Base-by-base conservation (phyloP, 768 basidiomycete genomes). In the Tulasnella sp. region DNA sequence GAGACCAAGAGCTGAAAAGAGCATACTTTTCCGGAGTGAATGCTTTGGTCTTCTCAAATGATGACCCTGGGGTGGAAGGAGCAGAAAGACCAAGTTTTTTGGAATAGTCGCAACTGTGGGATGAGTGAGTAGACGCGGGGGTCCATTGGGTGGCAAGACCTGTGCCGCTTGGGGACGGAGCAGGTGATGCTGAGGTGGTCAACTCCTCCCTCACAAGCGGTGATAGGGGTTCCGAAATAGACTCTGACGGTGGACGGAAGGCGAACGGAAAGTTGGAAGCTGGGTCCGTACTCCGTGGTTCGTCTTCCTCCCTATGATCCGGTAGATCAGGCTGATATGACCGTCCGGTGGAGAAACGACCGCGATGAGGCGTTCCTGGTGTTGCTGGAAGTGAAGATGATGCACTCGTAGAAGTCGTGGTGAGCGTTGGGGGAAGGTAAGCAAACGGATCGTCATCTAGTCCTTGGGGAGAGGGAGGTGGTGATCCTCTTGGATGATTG, bases 1-100 rank as follows among this genome's bases (percentile, higher is more conserved):
- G 62, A 2, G 31, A 16, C 27, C 31, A 36, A 8, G 34, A 34
- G 62, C 5, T 36, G 34, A 36, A 19, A 9, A 16, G 42, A n/a
- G 44, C 76, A 42, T 40, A 52, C 77, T 77, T 82, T 44, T 58
- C 40, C 56, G 27, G 39, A 68, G 62, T 68, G 27, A 6, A 6
- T 12, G 62, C 62, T 36, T 68, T 68, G 18, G 62, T 68, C 31
- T 68, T 68, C 8, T 68, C 62, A 27, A 34, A 68, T 7, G 4
- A 36, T 31, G 62, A 68, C 14, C 31, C 62, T 34, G 62, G 62
- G 10, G 62, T 31, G 34, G 62, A 68, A 5, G 62, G 62, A 27
- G 31, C 12, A 19, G 62, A 68, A 36, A 68, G 62, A 5, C 31
- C 62, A 6, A 14, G 6, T 14, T 24, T 68, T 36, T 68, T 68